Percentiles rank a stretch among this genome's conserved stretches.
phyloP scores from a whole-genome alignment of 139 green algal genomes.

The Trebouxia sp. region DNA sequence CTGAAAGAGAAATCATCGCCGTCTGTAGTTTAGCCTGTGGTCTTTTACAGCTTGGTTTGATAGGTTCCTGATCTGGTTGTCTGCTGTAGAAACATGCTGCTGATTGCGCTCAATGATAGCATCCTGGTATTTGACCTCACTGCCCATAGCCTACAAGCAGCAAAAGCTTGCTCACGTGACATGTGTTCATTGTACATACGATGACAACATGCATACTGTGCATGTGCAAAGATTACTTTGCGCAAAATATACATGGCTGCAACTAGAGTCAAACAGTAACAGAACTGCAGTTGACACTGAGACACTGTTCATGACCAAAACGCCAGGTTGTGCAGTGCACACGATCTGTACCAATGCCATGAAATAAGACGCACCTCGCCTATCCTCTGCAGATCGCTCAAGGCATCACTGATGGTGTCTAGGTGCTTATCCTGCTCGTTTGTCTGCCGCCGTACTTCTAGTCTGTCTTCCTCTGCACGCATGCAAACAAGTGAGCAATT shows the following conservation, averaged over 20 bases:
- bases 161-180: no score
- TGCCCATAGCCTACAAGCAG: slow-evolving; percentile 26
- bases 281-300: no score
- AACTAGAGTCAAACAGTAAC: no score
- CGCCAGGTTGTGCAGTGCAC: no score
- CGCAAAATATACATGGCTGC: no score
- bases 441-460: slow-evolving; percentile 1
- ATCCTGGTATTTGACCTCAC: slow-evolving; percentile 25
- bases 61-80: background rate
- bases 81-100: background rate
- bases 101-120: slow-evolving; percentile 22
- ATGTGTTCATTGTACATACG: no score
- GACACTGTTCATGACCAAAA: no score
- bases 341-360: no score
- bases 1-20: background rate
- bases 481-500: background rate
- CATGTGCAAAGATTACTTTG: no score
- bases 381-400: slow-evolving; percentile 26
- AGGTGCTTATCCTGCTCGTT: slow-evolving; percentile 27
- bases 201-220: no score
- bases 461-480: slow-evolving; percentile 24
- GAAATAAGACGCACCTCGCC: no score
- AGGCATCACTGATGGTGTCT: slow-evolving; percentile 23
- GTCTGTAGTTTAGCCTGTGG: slow-evolving; percentile 12
- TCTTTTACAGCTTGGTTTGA: slow-evolving; percentile 18